Evolutionary conservation across 176 grass and related monocot genomes (phyloP), one percentile per base, ranked within the genome.

Genomic region (Panicum miliaceum): DNA sequence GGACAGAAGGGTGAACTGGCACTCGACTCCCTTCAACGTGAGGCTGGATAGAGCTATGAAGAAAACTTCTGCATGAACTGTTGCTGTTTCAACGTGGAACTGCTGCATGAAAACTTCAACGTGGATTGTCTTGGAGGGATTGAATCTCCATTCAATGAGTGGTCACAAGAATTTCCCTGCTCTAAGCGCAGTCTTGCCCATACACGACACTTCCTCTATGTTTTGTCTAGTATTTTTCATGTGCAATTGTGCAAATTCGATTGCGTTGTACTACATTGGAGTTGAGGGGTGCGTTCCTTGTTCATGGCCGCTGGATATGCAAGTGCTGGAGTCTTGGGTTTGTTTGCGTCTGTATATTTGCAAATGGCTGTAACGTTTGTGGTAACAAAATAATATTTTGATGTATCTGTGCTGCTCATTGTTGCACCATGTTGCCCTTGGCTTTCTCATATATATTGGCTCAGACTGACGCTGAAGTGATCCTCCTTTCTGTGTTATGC

Each of bases 1-100:
- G 92, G 90, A 92, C 15, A 92, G 52, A 87, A 84, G 6, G 60
- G 89, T 94, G 82, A 92, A 73, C 35, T 94, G 87, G 85, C 82
- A 86, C 52, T 87, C 81, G 2, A 92, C 87, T 81, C 90, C 89
- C 41, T 89, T 94, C 78, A 86, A 84, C 66, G 81, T 94, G 1
- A 86, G 67, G 47, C 69, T 94, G 79, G 92, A 94, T 73, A 91
- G 88, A 86, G 87, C 87, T 68, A 19, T 90, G 60, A 73, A 90
- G 54, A 85, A 85, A 73, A 83, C 66, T 45, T 80, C 70, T 41
- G 53, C 60, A 54, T 88, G 71, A 91, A 6, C 45, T 82, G 38
- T 29, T 73, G 45, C 23, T 59, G 54, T 71, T 78, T 77, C 64
- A 68, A 72, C 12, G 42, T 45, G n/a, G n/a, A n/a, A n/a, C n/a